phyloP scores from a whole-genome alignment of 768 basidiomycete species.

The Kwoniella shandongensis region DNA sequence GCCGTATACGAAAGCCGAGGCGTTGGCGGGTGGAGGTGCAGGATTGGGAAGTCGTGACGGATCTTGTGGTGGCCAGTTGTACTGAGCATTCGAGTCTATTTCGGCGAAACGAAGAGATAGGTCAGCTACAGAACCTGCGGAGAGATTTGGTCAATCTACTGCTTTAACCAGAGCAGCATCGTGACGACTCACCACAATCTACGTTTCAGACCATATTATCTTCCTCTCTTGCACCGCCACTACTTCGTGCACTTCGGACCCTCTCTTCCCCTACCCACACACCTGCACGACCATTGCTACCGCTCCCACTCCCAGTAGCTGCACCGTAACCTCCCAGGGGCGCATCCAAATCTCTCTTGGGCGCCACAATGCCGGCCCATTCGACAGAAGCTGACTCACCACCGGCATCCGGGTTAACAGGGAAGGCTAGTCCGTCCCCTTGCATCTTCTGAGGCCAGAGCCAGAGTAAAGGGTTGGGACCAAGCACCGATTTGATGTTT shows the following conservation, averaged over 20 bases:
- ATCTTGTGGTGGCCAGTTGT: conserved; percentile 74
- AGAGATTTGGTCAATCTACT: conserved; percentile 9
- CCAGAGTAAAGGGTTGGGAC: conserved; percentile 73
- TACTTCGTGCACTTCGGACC: conserved; percentile 15
- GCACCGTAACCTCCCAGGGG: conserved; percentile 24
- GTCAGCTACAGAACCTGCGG: conserved; percentile 15
- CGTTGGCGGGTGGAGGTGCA: conserved; percentile 44
- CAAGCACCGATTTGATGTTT: conserved; percentile 78
- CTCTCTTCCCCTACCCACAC: conserved; percentile 12
- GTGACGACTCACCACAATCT: conserved; percentile 4
- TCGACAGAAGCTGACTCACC: conserved; percentile 46
- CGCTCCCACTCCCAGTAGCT: conserved; percentile 22
- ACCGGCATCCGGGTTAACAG: conserved; percentile 61
- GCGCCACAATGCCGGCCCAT: conserved; percentile 45
- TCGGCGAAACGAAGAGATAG: neutral
- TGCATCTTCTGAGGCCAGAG: conserved; percentile 70
- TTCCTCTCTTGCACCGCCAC: conserved; percentile 14
- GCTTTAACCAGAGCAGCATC: neutral
- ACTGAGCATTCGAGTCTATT: conserved; percentile 55
- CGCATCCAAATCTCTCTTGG: conserved; percentile 15
- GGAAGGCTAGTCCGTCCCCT: conserved; percentile 76
- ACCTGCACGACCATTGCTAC: conserved; percentile 18
- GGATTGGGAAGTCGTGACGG: conserved; percentile 54
- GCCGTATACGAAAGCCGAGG: conserved; percentile 75
- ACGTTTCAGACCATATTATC: conserved; percentile 21